A percentile compares a stretch with the other conserved stretches of the same genome.
Conservation (phyloP, 2,329 filamentous ascomycete species). For the Beauveria sp. region DNA sequence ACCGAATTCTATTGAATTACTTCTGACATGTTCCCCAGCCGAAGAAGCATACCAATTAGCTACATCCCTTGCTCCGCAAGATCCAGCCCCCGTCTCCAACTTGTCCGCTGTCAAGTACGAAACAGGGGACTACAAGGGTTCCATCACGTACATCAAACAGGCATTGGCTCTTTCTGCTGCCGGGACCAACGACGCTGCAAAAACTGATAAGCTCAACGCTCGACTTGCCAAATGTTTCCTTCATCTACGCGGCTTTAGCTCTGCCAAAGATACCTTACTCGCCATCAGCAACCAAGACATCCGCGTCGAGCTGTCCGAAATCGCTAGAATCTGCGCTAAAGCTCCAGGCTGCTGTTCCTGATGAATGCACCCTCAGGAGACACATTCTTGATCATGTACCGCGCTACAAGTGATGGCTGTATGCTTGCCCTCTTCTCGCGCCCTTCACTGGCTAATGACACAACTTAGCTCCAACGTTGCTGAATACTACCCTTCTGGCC, state of each 20-base stretch:
- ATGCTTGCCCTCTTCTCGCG: not conserved
- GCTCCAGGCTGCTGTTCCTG: not conserved
- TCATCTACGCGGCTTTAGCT: slow-evolving; percentile 10
- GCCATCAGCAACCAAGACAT: slow-evolving; percentile 1
- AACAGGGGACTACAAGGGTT: slow-evolving; percentile 3
- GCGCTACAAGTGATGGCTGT: not conserved
- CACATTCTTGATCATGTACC: not conserved
- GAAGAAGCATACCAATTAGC: slow-evolving; percentile 9
- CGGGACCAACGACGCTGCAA: slow-evolving; percentile 8
- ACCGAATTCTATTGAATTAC: not conserved
- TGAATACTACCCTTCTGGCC: not conserved
- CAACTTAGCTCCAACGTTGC: not conserved
- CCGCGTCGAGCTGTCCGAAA: not conserved
- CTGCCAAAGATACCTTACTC: slow-evolving; percentile 10
- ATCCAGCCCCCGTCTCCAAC: slow-evolving; percentile 5
- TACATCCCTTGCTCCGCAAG: not conserved
- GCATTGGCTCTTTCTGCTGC: slow-evolving; percentile 10
- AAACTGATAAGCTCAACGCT: slow-evolving; percentile 11
- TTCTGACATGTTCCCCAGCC: not conserved
- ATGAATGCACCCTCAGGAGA: not conserved
- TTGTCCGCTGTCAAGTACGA: slow-evolving; percentile 9
- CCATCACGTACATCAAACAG: slow-evolving; percentile 13
- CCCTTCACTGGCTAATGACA: not conserved
- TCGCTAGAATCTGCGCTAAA: not conserved
- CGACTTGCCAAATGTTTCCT: slow-evolving; percentile 17